These are phyloP conservation scores for Allium fistulosum DNA, from an alignment of 106 monocot genomes.

Conservation along the genomic window DNA sequence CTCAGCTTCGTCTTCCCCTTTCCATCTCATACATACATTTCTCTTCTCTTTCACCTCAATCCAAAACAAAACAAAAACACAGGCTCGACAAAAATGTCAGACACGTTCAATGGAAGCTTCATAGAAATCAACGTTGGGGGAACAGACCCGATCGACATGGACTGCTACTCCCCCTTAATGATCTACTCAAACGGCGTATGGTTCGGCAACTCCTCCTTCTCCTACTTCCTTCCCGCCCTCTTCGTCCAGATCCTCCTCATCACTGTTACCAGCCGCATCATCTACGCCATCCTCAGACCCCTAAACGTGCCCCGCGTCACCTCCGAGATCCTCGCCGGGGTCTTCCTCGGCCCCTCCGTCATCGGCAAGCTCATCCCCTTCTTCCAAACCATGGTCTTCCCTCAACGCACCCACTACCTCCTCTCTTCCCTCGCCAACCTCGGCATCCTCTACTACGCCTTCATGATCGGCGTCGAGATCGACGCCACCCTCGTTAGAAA, in stretches of 20 bases:
- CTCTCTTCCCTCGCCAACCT: conserved; percentile 23
- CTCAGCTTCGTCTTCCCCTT: too few relatives aligned
- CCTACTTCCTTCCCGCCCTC: conserved; percentile 34
- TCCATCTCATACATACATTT: too few relatives aligned
- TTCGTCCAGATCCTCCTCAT: conserved; percentile 41
- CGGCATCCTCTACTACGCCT: conserved; percentile 36
- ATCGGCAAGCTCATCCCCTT: conserved; percentile 10
- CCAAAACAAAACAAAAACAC: too few relatives aligned
- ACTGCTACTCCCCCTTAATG: conserved; percentile 2
- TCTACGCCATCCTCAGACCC: conserved; percentile 33
- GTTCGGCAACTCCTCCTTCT: conserved; percentile 18
- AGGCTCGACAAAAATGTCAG: too few relatives aligned
- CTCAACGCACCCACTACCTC: conserved; percentile 17
- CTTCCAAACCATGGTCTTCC: conserved; percentile 21
- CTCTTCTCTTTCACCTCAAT: too few relatives aligned
- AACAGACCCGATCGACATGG: background rate
- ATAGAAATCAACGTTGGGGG: too few relatives aligned
- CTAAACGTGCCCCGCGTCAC: conserved; percentile 46
- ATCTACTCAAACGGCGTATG: conserved; percentile 9
- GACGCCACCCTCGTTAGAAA: conserved; percentile 21
- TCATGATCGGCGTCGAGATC: conserved; percentile 53
- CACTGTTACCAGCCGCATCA: conserved; percentile 20
- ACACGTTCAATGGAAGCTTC: too few relatives aligned
- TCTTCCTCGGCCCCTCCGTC: conserved; percentile 48
- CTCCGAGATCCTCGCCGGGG: conserved; percentile 45